Evolutionary conservation across 2,329 filamentous ascomycete genomes (phyloP).

Genomic region (Diplodia corticola): DNA sequence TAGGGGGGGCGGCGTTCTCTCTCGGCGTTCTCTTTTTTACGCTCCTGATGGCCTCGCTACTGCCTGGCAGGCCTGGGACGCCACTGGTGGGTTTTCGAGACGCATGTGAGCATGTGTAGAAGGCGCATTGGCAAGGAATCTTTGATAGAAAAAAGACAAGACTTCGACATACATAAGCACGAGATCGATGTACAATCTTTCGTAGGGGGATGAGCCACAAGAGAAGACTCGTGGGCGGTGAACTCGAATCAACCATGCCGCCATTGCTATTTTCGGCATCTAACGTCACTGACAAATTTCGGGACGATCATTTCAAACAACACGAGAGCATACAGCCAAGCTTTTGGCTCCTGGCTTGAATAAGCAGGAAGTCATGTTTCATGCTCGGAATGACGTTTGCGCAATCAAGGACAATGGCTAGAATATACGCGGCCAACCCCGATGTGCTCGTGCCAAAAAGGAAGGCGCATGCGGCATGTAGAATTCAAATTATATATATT

Average conservation of each 20-base stretch:
- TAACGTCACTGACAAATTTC: too few species aligned
- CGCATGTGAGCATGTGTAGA: not conserved
- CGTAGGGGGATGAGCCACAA: too few species aligned
- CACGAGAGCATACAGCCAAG: too few species aligned
- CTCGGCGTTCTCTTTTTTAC: not conserved
- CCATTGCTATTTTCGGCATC: too few species aligned
- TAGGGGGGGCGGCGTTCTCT: not conserved
- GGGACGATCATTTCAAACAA: too few species aligned
- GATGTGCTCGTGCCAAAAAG: not conserved
- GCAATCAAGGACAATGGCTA: not conserved
- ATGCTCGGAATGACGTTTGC: too few species aligned
- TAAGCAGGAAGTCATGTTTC: too few species aligned
- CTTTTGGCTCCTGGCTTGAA: too few species aligned
- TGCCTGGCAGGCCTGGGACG: not conserved
- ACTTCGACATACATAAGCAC: not conserved
- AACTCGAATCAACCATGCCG: too few species aligned
- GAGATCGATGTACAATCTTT: too few species aligned
- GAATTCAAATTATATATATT: not conserved
- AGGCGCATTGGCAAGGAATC: not conserved
- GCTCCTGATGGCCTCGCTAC: not conserved
- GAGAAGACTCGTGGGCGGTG: too few species aligned
- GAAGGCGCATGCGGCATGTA: not conserved
- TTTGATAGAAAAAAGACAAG: not conserved
- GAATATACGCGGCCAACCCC: not conserved
- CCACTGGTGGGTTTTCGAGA: not conserved